Percentiles rank a stretch among this genome's conserved stretches.
These are phyloP conservation scores for Anthracocystis setariae DNA, from an alignment of 1,284 basidiomycete species.

Conservation along the genomic window DNA sequence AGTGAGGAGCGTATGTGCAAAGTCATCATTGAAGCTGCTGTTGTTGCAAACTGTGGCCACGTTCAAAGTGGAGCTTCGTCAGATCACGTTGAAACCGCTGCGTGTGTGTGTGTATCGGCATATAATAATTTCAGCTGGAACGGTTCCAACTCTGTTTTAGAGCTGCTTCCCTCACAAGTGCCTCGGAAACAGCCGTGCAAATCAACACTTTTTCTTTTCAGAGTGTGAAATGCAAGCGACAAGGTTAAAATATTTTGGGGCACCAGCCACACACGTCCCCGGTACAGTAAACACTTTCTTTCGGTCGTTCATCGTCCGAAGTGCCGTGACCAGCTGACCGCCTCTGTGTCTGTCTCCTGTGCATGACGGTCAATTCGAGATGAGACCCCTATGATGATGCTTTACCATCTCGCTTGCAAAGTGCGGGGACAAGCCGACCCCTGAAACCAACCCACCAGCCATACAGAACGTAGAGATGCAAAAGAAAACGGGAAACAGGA, in stretches of 20 bases:
- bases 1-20: slow-evolving; percentile 5
- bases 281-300: no score
- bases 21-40: slow-evolving; percentile 7
- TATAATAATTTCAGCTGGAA: neutral
- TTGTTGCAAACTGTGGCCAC: slow-evolving; percentile 4
- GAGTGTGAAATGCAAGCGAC: no score
- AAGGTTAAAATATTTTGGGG: no score
- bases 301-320: no score
- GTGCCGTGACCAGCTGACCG: no score
- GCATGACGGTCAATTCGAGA: no score
- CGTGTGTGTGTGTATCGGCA: no score
- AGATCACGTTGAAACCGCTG: neutral
- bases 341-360: no score
- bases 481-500: neutral
- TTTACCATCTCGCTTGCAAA: neutral
- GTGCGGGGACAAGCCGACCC: neutral
- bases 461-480: no score
- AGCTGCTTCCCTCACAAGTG: neutral
- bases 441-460: neutral
- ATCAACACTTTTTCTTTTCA: neutral
- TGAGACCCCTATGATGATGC: no score
- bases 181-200: neutral
- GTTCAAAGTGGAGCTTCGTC: slow-evolving; percentile 17
- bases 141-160: slow-evolving; percentile 2
- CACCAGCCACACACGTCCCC: no score